Evolutionary conservation across 495 filamentous ascomycete genomes (phyloP).

Genomic region (Aspergillus asperescens): DNA sequence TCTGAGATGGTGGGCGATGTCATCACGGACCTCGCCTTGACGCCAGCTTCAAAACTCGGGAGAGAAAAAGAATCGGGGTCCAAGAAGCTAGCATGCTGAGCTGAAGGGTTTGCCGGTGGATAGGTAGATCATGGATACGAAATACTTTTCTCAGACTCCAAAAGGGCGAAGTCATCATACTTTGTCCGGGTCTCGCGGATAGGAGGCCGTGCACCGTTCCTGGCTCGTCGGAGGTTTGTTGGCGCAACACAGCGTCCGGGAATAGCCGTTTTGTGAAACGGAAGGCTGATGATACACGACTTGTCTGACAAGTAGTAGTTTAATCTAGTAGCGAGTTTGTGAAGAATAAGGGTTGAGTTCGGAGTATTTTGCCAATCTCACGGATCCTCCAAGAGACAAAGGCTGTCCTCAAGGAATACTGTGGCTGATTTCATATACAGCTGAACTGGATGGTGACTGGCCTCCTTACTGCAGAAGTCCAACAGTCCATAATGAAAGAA

Average conservation of each 20-base stretch:
- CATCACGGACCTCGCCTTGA: neutral
- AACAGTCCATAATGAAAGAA: slow-evolving; percentile 8
- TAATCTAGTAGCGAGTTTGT: slow-evolving; percentile 1
- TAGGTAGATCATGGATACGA: neutral
- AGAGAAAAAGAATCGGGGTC: neutral
- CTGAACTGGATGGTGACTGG: neutral
- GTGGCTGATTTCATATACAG: neutral
- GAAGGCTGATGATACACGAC: slow-evolving; percentile 21
- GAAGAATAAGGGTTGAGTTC: neutral
- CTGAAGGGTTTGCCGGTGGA: neutral
- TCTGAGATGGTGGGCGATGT: neutral
- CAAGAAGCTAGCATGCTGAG: neutral
- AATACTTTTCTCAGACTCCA: neutral
- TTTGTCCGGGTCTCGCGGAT: neutral
- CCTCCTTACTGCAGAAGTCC: slow-evolving; percentile 8
- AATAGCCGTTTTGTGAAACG: slow-evolving; percentile 26
- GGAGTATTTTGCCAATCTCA: slow-evolving; percentile 1
- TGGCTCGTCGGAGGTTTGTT: slow-evolving; percentile 24
- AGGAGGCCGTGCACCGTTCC: slow-evolving; percentile 9
- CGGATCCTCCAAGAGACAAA: neutral
- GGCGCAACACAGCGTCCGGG: slow-evolving; percentile 22
- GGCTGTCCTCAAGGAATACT: neutral
- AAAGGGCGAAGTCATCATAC: neutral
- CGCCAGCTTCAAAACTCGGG: neutral
- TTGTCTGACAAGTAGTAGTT: slow-evolving; percentile 15